Evolutionary conservation across 169 alveolate species (phyloP), one percentile per base, ranked within the genome.

Genomic region (Plasmodium gallinaceum): DNA sequence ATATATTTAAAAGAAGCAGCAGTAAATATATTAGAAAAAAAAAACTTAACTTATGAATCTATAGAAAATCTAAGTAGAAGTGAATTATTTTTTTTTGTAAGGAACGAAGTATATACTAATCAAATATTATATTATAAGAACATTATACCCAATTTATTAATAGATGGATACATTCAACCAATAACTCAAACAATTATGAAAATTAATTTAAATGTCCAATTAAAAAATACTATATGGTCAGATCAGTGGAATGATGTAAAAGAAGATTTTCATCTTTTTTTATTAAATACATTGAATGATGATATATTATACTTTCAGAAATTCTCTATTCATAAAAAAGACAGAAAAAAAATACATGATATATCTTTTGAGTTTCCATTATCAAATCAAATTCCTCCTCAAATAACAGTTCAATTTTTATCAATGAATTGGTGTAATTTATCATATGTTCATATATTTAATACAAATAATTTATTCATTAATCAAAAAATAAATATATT

Each of bases 231-330:
- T 32, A 78, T 78, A 20, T 78, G 89, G 89, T 78, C 89, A 8
- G 89, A 78, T 24, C 89, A 78, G 14, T 78, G 89, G 89, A 78
- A 78, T 65, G 68, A 48, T 57, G 26, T 42, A 48, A 58, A 75
- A 61, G 96, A 91, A 87, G 66, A 87, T 46, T 88, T 88, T 74
- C 58, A 85, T 32, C 96, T 97, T 54, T 96, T 98, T 97, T 86
- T 98, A 22, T 91, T 96, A 37, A 98, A 97, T 10, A 97, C 97
- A 62, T 95, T 97, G 62, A 97, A 94, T 68, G 93, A 93, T 62
- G 98, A 96, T 52, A 96, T 98, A 16, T 88, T 97, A 64, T 97
- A 97, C 83, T 92, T 93, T 39, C 98, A 96, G 85, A 78, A 90
- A 48, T 95, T 97, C 75, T 74, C 94, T 2, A 88, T 96, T 43